Evolutionary conservation across 2,329 filamentous ascomycete species (phyloP).

Genomic region (Verruconis gallopava): DNA sequence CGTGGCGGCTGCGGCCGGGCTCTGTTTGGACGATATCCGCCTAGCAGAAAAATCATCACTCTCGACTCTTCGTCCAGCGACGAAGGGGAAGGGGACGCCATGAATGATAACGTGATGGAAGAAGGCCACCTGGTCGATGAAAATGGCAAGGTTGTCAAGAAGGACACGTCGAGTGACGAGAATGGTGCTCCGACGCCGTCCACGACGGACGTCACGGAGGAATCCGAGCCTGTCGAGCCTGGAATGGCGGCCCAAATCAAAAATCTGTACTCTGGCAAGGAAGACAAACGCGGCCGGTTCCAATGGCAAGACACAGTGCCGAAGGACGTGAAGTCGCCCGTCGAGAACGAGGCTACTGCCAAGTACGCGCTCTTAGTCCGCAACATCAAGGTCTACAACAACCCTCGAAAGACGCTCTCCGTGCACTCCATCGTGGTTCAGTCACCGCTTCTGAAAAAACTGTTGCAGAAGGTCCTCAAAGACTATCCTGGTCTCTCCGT

Average conservation of each 20-base stretch:
- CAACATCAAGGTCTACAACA: slow-evolving; percentile 14
- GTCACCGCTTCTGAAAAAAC: slow-evolving; percentile 20
- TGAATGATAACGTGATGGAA: neutral
- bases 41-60: no score
- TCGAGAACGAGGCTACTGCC: slow-evolving; percentile 14
- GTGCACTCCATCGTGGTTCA: slow-evolving; percentile 23
- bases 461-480: slow-evolving; percentile 20
- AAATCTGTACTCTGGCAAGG: slow-evolving; percentile 32
- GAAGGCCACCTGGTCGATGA: neutral
- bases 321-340: slow-evolving; percentile 10
- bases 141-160: neutral
- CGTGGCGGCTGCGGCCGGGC: no score
- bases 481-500: slow-evolving; percentile 25
- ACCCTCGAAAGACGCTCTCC: slow-evolving; percentile 15
- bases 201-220: neutral
- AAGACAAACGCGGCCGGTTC: slow-evolving; percentile 29
- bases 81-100: neutral
- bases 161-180: neutral
- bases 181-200: neutral
- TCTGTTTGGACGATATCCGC: no score
- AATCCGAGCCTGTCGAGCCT: neutral
- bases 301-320: slow-evolving; percentile 7
- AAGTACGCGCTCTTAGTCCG: slow-evolving; percentile 14
- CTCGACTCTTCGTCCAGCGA: slow-evolving; percentile 1
- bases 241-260: slow-evolving; percentile 24